These are phyloP conservation scores for Kodamaea fungicola DNA, from an alignment of 1,139 yeast species.

Conservation along the genomic window DNA sequence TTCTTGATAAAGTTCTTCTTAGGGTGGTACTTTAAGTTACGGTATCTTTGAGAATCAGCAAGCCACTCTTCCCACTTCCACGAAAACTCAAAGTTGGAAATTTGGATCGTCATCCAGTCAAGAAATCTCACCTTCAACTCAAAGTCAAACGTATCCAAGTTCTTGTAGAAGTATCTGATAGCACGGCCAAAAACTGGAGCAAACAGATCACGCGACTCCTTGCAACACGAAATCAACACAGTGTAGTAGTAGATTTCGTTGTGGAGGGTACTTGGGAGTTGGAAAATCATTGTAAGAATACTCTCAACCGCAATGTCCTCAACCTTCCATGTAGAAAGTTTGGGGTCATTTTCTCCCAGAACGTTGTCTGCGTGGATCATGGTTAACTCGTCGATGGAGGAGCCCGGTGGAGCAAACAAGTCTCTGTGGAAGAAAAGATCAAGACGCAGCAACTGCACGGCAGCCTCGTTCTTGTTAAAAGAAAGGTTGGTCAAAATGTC, in stretches of 20 bases:
- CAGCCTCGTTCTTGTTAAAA: constrained; percentile 84
- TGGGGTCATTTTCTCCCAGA: constrained; percentile 43
- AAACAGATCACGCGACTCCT: constrained; percentile 80
- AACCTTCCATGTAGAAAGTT: constrained; percentile 75
- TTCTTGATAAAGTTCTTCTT: constrained; percentile 71
- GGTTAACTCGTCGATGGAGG: constrained; percentile 68
- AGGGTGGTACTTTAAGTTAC: constrained; percentile 58
- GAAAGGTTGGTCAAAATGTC: constrained; percentile 80
- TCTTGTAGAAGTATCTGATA: constrained; percentile 74
- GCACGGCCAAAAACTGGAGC: constrained; percentile 97
- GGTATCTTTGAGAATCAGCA: constrained; percentile 42
- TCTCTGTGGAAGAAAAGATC: constrained; percentile 70
- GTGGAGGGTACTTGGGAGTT: constrained; percentile 65
- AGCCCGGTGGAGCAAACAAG: constrained; percentile 79
- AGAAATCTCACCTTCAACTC: constrained; percentile 71
- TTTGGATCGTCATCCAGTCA: constrained; percentile 93
- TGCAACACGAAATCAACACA: constrained; percentile 85
- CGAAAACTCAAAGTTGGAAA: constrained; percentile 89
- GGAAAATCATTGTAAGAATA: constrained; percentile 72
- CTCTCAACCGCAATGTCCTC: constrained; percentile 90
- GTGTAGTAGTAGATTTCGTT: constrained; percentile 79
- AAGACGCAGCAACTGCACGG: constrained; percentile 74
- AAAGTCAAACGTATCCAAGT: constrained; percentile 66
- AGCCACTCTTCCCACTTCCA: constrained; percentile 99
- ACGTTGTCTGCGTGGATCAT: constrained; percentile 35